phyloP scores from a whole-genome alignment of 2,329 filamentous ascomycete species.

The Dactylellina parvicollis region DNA sequence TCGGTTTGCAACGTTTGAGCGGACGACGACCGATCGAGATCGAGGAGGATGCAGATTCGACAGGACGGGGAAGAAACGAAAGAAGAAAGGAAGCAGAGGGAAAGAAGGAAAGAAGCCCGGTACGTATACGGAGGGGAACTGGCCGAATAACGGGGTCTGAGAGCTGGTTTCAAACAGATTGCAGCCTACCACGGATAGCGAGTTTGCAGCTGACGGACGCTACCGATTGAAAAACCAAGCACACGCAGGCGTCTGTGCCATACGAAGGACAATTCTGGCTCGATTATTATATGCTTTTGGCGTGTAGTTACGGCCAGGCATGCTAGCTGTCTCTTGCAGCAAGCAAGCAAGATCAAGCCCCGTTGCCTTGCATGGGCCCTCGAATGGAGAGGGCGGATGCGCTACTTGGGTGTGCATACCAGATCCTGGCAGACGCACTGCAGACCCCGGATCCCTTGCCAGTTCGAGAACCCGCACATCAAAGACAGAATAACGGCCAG shows the following conservation, averaged over 20 bases:
- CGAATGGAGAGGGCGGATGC: not conserved
- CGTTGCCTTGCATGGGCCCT: not conserved
- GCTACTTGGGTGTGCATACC: constrained; percentile 11
- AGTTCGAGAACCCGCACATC: not conserved
- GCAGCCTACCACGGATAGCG: not conserved
- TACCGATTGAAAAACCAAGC: not conserved
- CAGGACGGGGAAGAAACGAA: not conserved
- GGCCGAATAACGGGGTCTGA: not conserved
- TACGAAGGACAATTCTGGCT: not conserved
- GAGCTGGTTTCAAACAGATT: constrained; percentile 26
- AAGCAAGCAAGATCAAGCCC: constrained; percentile 7
- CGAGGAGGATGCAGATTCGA: not conserved
- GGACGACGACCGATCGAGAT: not conserved
- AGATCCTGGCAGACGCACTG: constrained; percentile 10
- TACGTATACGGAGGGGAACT: not conserved
- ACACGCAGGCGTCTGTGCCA: not conserved
- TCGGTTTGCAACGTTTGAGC: constrained; percentile 11
- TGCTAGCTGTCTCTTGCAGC: not conserved
- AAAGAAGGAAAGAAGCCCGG: not conserved
- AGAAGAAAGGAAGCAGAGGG: not conserved
- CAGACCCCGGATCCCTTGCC: constrained; percentile 15
- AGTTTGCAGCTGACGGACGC: too few species aligned
- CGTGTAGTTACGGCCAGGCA: not conserved
- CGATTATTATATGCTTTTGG: too few species aligned
- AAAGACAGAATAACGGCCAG: not conserved